Evolutionary conservation across 2,329 filamentous ascomycete species (phyloP).

Genomic region (Diplodia mutila): DNA sequence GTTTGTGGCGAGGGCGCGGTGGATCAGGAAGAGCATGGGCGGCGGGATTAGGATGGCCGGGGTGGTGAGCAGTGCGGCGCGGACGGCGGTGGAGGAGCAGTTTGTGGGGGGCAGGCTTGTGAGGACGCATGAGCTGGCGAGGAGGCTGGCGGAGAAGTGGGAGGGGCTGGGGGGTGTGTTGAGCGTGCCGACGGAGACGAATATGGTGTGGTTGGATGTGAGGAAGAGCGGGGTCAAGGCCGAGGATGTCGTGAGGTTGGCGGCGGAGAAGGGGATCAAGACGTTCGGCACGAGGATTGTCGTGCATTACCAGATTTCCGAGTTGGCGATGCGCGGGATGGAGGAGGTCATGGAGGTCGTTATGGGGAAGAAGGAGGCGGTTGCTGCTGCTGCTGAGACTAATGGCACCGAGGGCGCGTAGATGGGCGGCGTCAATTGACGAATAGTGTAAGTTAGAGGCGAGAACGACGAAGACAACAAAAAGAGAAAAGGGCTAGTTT

Average conservation of each 20-base stretch:
- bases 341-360: slow-evolving; percentile 23
- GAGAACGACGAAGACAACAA: neutral
- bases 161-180: slow-evolving; percentile 69
- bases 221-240: slow-evolving; percentile 59
- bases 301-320: slow-evolving; percentile 73
- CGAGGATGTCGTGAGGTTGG: slow-evolving; percentile 59
- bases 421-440: neutral
- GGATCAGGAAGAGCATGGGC: slow-evolving; percentile 79
- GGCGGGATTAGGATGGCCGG: slow-evolving; percentile 78
- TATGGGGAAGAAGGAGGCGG: neutral
- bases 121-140: slow-evolving; percentile 65
- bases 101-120: slow-evolving; percentile 70
- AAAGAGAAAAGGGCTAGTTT: neutral
- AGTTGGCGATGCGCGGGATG: slow-evolving; percentile 58
- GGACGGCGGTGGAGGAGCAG: slow-evolving; percentile 78
- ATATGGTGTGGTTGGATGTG: slow-evolving; percentile 87
- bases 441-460: neutral
- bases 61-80: slow-evolving; percentile 73
- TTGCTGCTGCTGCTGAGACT: neutral
- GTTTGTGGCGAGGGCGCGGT: slow-evolving; percentile 69
- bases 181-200: slow-evolving; percentile 75
- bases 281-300: slow-evolving; percentile 64
- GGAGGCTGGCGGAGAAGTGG: slow-evolving; percentile 69
- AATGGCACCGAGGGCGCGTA: neutral
- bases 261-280: slow-evolving; percentile 61